These are phyloP conservation scores for Cymbopogon citratus DNA, from an alignment of 176 grass and related monocot species.

Conservation along the genomic window DNA sequence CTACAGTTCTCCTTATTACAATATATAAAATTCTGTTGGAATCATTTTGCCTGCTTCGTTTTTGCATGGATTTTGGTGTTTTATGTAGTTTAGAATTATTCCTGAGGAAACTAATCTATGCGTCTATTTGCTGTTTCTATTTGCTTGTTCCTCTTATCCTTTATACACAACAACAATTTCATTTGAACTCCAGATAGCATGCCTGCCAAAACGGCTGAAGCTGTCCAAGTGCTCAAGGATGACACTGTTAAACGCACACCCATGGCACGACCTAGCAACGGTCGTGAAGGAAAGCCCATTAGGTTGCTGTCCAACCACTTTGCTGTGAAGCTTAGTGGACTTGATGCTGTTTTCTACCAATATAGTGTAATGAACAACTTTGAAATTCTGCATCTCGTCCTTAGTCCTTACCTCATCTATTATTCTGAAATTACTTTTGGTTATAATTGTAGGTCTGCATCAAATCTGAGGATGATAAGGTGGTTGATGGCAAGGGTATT, in stretches of 20 bases:
- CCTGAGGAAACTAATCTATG: not conserved
- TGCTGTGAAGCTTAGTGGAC: conserved; percentile 41
- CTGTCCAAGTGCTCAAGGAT: conserved; percentile 27
- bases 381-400: conserved; percentile 13
- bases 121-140: not conserved
- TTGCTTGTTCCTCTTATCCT: not conserved
- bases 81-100: not conserved
- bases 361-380: conserved; percentile 50
- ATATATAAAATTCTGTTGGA: not conserved
- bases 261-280: conserved; percentile 45
- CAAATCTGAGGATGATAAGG: conserved; percentile 61
- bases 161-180: not conserved
- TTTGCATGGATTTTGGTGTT: too few relatives aligned
- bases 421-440: conserved; percentile 19
- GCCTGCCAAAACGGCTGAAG: conserved; percentile 28
- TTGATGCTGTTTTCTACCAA: conserved; percentile 63
- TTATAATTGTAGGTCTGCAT: conserved; percentile 54
- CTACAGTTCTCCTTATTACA: not conserved
- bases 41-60: too few relatives aligned
- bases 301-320: conserved; percentile 63
- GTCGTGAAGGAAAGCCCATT: conserved; percentile 46
- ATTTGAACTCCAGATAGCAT: conserved; percentile 23
- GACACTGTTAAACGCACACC: conserved; percentile 12
- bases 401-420: not conserved
- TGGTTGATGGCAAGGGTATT: conserved; percentile 59